Percentiles rank a stretch among this genome's conserved stretches.
phyloP scores from a whole-genome alignment of 768 basidiomycete genomes.

The Paxillus ammoniavirescens region DNA sequence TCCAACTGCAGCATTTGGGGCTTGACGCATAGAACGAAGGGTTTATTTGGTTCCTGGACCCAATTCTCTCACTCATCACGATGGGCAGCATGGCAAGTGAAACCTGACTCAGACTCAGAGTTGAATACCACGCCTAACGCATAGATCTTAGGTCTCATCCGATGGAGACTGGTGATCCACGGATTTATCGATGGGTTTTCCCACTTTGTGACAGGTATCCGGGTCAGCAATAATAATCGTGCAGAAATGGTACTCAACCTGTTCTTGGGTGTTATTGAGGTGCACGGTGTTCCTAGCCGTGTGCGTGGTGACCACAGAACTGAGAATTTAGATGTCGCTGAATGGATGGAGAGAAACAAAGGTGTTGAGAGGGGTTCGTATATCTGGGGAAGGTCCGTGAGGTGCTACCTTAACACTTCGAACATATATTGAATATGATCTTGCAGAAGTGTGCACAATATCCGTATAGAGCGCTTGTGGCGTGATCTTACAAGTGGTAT shows the following conservation, averaged over 20 bases:
- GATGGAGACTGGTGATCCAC: conserved; percentile 33
- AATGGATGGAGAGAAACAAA: conserved; percentile 17
- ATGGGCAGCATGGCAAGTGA: too few relatives aligned
- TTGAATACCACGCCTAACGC: too few relatives aligned
- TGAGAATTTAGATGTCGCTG: conserved; percentile 26
- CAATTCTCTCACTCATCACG: too few relatives aligned
- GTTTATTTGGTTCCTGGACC: too few relatives aligned
- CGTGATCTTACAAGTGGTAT: conserved; percentile 35
- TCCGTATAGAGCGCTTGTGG: conserved; percentile 41
- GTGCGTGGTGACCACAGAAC: conserved; percentile 30
- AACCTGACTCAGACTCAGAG: too few relatives aligned
- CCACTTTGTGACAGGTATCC: conserved; percentile 26
- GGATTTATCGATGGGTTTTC: conserved; percentile 43
- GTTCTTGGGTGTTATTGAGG: conserved; percentile 3
- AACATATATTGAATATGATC: neutral
- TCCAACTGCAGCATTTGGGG: too few relatives aligned
- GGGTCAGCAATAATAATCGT: conserved; percentile 23
- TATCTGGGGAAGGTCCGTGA: conserved; percentile 28
- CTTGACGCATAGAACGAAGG: too few relatives aligned
- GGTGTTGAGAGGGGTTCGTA: conserved; percentile 24
- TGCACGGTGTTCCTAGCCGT: conserved; percentile 22
- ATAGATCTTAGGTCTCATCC: too few relatives aligned
- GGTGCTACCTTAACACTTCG: neutral
- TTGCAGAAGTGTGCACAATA: conserved; percentile 40
- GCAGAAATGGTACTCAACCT: conserved; percentile 19